Conservation (phyloP, 805 yeast species). For the Candida odintsovae region DNA sequence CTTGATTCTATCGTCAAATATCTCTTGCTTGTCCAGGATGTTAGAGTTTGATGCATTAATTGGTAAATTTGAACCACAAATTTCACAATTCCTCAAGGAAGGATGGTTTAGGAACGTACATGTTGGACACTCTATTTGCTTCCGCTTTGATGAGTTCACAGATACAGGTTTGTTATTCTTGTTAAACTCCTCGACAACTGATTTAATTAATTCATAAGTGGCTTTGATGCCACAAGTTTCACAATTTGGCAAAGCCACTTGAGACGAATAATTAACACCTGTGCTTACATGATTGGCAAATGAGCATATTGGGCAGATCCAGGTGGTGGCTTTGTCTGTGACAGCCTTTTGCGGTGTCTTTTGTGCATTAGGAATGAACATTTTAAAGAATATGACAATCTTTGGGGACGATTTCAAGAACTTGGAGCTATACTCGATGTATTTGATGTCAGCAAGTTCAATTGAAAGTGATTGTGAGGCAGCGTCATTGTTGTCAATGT, state of each 20-base stretch:
- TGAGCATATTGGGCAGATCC: slow-evolving; percentile 93
- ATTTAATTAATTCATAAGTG: slow-evolving; percentile 29
- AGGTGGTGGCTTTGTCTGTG: slow-evolving; percentile 23
- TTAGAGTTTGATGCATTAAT: slow-evolving; percentile 20
- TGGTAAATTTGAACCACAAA: slow-evolving; percentile 66
- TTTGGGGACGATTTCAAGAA: slow-evolving; percentile 79
- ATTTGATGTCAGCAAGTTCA: slow-evolving; percentile 35
- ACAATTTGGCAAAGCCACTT: slow-evolving; percentile 40
- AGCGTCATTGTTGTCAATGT: slow-evolving; percentile 49
- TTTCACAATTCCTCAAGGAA: slow-evolving; percentile 70
- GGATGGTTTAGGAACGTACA: slow-evolving; percentile 87
- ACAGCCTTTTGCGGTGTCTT: background rate
- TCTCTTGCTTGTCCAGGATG: slow-evolving; percentile 18
- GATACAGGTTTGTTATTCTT: background rate
- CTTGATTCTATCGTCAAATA: slow-evolving; percentile 27
- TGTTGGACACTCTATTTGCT: slow-evolving; percentile 35
- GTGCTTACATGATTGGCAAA: slow-evolving; percentile 46
- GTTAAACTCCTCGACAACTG: slow-evolving; percentile 21
- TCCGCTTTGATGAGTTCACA: background rate
- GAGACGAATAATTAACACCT: slow-evolving; percentile 22
- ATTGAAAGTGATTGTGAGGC: slow-evolving; percentile 40
- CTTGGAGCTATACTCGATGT: slow-evolving; percentile 39
- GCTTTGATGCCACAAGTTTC: slow-evolving; percentile 58
- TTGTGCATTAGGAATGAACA: slow-evolving; percentile 4
- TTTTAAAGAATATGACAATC: slow-evolving; percentile 39